Base-by-base conservation (phyloP, 1,284 basidiomycete genomes). In the Ustilago shanxiensis region DNA sequence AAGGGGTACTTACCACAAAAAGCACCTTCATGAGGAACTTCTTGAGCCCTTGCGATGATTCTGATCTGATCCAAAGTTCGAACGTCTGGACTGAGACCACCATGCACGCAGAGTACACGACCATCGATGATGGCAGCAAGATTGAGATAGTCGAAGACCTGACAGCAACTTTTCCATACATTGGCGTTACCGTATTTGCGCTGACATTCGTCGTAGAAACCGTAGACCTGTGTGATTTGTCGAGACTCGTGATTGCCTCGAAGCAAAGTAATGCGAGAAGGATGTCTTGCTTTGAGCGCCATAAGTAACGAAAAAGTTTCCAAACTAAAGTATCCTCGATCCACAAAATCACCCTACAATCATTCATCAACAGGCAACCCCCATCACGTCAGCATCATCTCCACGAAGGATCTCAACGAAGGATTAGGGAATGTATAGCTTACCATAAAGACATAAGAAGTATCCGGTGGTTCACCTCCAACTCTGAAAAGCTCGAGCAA, bases 1-100 rank as follows among this genome's bases (percentile, higher is more conserved):
- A 13, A 20, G 31, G 57, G 4, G 20, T 0, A 66, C 64, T 55
- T 55, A 66, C 64, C 66, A 35, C 74, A 77, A 94, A 99, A 99
- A 5, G 97, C 95, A 2, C 97, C 97, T 87, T 99, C 97, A 84
- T 99, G 97, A 45, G 97, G 97, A 69, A 99, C 98, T 89, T 99
- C 97, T 93, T 77, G 74, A 8, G 74, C 98, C 63, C 97, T 92
- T 88, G 99, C 97, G 52, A 99, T 94, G 55, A 99, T 94, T 87
- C 98, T 98, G 87, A 99, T 97, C 88, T 99, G 97, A 88, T 99
- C 97, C 85, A 99, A 95, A 51, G 95, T 96, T 87, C 99, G 95
- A 80, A 99, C 96, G 16, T 95, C 97, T 22, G 97, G 97, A 50
- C 95, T 97, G 45, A 99, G 89, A 11, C 95, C 96, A 80, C 96